Evolutionary conservation across 768 basidiomycete genomes (phyloP).

Genomic region (Inosperma sp.): DNA sequence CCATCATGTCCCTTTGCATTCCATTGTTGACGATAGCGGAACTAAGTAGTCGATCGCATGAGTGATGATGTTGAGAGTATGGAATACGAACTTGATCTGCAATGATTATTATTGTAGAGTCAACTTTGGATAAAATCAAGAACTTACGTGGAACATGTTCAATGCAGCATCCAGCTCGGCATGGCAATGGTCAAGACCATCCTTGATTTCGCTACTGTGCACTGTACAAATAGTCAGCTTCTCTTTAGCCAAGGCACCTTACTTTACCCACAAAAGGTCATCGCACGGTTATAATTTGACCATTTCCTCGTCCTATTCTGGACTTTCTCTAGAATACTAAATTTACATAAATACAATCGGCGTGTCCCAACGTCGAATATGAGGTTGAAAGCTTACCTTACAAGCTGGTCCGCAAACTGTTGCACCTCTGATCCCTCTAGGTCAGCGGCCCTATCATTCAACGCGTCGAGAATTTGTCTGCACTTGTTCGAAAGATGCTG

Average conservation of each 20-base stretch:
- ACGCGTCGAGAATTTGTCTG: conserved; percentile 31
- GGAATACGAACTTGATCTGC: conserved; percentile 19
- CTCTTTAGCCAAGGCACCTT: neutral
- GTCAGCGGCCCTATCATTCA: conserved; percentile 37
- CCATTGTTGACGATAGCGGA: conserved; percentile 22
- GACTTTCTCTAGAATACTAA: conserved; percentile 41
- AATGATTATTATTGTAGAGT: neutral
- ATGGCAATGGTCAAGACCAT: conserved; percentile 42
- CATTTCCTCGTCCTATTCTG: conserved; percentile 36
- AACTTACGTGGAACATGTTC: conserved; percentile 35
- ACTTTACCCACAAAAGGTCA: conserved; percentile 35
- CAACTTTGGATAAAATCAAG: neutral
- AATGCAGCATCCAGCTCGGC: conserved; percentile 40
- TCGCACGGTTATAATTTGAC: conserved; percentile 35
- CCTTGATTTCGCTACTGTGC: conserved; percentile 42
- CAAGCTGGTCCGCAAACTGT: conserved; percentile 39
- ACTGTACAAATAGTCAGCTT: conserved; percentile 28
- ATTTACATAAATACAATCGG: neutral
- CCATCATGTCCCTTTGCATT: conserved; percentile 27
- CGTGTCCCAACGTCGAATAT: neutral
- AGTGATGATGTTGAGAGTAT: neutral
- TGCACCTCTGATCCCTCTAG: conserved; percentile 39
- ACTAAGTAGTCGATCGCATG: neutral
- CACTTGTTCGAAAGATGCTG: conserved; percentile 41
- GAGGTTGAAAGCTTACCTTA: conserved; percentile 33